A percentile compares a stretch with the other conserved stretches of the same genome.
Conservation (phyloP, 2,329 filamentous ascomycete genomes). For the Sodiomyces alkalinus region DNA sequence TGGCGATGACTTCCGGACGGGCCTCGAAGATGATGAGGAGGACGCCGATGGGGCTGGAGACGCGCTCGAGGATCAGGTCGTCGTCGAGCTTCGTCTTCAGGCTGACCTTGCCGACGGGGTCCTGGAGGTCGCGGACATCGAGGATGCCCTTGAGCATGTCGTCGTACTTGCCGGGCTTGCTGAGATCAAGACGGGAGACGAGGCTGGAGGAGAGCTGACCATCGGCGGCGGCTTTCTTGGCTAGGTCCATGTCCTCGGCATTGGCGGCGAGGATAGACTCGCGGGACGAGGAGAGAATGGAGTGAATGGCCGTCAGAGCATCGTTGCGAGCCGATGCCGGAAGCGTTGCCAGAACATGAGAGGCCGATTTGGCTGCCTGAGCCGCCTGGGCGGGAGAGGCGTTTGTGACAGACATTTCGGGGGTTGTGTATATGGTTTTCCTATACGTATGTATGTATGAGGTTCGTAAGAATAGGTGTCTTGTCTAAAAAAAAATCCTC, state of each 20-base stretch:
- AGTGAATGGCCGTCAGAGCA: constrained; percentile 70
- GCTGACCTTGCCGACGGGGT: constrained; percentile 80
- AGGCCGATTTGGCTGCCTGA: constrained; percentile 62
- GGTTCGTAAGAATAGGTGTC: too few relatives aligned
- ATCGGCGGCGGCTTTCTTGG: constrained; percentile 55
- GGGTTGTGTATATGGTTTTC: too few relatives aligned
- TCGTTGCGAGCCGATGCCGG: constrained; percentile 64
- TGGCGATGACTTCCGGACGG: constrained; percentile 93
- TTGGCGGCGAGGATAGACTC: constrained; percentile 77
- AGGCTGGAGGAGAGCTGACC: constrained; percentile 70
- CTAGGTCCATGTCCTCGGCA: constrained; percentile 61
- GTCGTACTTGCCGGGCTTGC: constrained; percentile 81
- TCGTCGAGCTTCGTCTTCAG: constrained; percentile 78
- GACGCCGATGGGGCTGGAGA: constrained; percentile 93
- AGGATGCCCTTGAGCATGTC: constrained; percentile 95
- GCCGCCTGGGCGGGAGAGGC: constrained; percentile 67
- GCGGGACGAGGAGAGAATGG: constrained; percentile 54
- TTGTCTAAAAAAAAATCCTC: too few relatives aligned
- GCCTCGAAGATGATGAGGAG: constrained; percentile 97
- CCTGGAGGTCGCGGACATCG: constrained; percentile 69
- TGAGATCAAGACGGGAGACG: constrained; percentile 76
- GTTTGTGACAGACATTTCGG: constrained; percentile 80
- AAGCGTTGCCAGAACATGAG: constrained; percentile 69
- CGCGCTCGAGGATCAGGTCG: constrained; percentile 67
- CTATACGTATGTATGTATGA: too few relatives aligned